Percentiles rank a stretch among this genome's conserved stretches.
These are phyloP conservation scores for Penicillium polonicum DNA, from an alignment of 2,329 filamentous ascomycete genomes.

Conservation along the genomic window DNA sequence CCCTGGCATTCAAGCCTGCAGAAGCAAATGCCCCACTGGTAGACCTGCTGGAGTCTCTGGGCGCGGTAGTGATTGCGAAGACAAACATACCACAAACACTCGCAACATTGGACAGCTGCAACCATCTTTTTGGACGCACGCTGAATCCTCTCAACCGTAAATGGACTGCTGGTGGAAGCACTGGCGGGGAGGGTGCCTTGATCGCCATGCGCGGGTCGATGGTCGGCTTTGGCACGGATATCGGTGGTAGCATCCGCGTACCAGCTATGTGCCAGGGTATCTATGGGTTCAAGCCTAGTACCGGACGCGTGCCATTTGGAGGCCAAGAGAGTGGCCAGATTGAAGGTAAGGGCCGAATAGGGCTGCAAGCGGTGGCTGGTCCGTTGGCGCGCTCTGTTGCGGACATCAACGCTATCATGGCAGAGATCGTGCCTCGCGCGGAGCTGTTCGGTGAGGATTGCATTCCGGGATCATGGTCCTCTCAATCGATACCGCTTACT, in stretches of 20 bases:
- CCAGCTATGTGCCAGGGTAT: constrained; percentile 53
- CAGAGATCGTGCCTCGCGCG: constrained; percentile 51
- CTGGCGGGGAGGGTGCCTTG: constrained; percentile 64
- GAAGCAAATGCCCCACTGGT: constrained; percentile 57
- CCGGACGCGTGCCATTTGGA: constrained; percentile 51
- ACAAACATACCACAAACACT: constrained; percentile 66
- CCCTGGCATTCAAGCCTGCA: constrained; percentile 60
- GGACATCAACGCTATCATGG: constrained; percentile 50
- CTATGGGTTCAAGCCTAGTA: constrained; percentile 53
- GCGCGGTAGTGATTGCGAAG: constrained; percentile 68
- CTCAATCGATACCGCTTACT: constrained; percentile 6
- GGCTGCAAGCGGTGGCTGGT: constrained; percentile 51
- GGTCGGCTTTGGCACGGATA: constrained; percentile 63
- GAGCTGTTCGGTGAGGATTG: constrained; percentile 53
- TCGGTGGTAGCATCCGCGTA: constrained; percentile 50
- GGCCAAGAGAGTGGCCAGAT: constrained; percentile 51
- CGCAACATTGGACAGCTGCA: constrained; percentile 57
- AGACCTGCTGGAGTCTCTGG: constrained; percentile 57
- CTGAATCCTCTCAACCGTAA: constrained; percentile 63
- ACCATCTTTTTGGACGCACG: constrained; percentile 61
- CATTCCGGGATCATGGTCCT: constrained; percentile 44
- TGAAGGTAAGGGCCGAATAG: constrained; percentile 49
- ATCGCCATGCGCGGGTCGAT: constrained; percentile 59
- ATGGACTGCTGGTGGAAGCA: constrained; percentile 63
- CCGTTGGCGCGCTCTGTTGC: constrained; percentile 42